phyloP scores from a whole-genome alignment of 495 filamentous ascomycete species.

The Cenococcum geophilum region DNA sequence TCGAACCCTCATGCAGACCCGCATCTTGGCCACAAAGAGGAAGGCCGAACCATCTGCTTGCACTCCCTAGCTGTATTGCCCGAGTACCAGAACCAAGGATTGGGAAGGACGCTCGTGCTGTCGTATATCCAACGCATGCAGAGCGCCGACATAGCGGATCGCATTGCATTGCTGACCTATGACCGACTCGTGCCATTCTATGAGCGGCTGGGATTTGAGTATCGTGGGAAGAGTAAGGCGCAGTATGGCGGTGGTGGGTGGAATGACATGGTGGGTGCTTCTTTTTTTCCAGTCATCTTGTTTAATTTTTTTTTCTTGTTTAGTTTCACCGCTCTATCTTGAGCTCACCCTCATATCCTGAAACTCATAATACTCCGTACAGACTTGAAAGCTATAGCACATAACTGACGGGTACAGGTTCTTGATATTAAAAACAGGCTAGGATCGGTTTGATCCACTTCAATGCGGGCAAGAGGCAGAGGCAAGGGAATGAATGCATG shows the following conservation, averaged over 20 bases:
- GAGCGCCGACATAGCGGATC: conserved; percentile 59
- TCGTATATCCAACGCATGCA: conserved; percentile 68
- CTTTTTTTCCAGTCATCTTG: not conserved
- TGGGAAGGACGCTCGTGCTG: conserved; percentile 71
- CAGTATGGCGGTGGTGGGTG: conserved; percentile 74
- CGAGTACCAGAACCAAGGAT: conserved; percentile 62
- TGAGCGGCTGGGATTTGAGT: conserved; percentile 64
- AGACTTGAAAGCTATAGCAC: not conserved
- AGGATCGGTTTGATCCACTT: not conserved
- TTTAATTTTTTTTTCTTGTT: not conserved
- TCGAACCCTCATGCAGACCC: conserved; percentile 21
- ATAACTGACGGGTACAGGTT: not conserved
- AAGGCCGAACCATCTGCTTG: conserved; percentile 66
- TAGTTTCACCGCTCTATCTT: too few relatives aligned
- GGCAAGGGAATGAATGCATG: not conserved
- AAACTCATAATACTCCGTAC: not conserved
- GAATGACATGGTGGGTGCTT: conserved; percentile 57
- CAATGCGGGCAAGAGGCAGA: not conserved
- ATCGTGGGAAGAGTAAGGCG: conserved; percentile 57
- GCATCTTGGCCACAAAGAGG: conserved; percentile 59
- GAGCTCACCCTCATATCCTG: too few relatives aligned
- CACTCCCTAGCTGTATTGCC: conserved; percentile 79
- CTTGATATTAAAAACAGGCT: not conserved
- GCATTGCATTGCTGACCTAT: conserved; percentile 61
- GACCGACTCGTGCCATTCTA: conserved; percentile 69